phyloP scores from a whole-genome alignment of 176 grass and related monocot genomes.

The Elymus sibiricus region DNA sequence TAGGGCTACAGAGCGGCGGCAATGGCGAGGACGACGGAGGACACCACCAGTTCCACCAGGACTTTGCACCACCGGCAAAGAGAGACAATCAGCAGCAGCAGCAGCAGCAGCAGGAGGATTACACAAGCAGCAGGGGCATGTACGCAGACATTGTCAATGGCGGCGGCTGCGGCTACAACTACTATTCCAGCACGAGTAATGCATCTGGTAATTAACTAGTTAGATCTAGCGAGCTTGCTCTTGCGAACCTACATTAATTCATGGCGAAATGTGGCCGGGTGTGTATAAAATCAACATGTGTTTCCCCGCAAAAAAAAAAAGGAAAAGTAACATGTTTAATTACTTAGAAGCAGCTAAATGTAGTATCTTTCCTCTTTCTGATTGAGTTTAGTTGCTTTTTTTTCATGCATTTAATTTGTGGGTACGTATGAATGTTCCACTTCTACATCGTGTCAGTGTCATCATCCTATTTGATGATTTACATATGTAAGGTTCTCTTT shows the following conservation, averaged over 20 bases:
- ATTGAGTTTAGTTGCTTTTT: background rate
- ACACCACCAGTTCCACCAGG: background rate
- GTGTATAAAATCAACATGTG: background rate
- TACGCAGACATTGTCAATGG: background rate
- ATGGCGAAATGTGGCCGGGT: background rate
- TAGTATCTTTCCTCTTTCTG: too few species aligned
- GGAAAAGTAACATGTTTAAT: too few species aligned
- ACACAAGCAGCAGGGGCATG: background rate
- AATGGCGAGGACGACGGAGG: background rate
- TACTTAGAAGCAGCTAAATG: too few species aligned
- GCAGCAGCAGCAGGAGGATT: background rate
- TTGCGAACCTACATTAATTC: background rate
- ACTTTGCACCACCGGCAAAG: background rate
- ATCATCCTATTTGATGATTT: too few species aligned
- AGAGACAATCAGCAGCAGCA: background rate
- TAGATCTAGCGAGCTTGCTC: background rate
- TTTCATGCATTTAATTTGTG: background rate
- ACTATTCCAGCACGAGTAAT: background rate
- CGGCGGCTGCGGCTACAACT: background rate
- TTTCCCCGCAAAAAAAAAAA: too few species aligned
- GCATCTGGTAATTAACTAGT: conserved; percentile 7
- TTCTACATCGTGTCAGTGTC: background rate
- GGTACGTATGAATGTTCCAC: background rate
- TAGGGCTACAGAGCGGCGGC: conserved; percentile 8
- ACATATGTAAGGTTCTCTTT: too few species aligned